Percentiles rank a stretch among this genome's conserved stretches.
Evolutionary conservation across 2,329 filamentous ascomycete species (phyloP).

Genomic region (Talaromyces sp.): DNA sequence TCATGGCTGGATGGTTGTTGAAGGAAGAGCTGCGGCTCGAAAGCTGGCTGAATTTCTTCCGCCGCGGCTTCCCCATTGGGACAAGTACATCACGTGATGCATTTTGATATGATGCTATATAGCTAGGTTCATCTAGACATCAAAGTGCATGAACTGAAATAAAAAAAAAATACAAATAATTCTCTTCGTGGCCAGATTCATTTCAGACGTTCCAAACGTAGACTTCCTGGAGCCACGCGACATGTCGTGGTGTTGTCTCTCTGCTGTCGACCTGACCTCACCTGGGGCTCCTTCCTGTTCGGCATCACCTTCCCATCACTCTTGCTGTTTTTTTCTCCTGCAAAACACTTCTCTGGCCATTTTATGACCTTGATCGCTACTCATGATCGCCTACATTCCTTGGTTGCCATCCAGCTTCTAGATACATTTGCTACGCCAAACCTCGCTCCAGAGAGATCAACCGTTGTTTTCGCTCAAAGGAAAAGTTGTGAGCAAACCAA

Average conservation of each 20-base stretch:
- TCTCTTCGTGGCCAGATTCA: neutral
- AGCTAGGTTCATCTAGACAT: neutral
- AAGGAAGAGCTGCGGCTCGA: constrained; percentile 19
- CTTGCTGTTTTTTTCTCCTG: neutral
- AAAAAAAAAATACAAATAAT: neutral
- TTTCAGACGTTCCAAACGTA: neutral
- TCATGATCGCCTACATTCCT: neutral
- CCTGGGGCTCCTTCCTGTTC: constrained; percentile 7
- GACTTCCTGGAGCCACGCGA: neutral
- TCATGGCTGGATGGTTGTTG: constrained; percentile 44
- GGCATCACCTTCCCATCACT: constrained; percentile 5
- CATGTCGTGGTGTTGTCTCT: neutral
- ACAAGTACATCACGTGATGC: constrained; percentile 7
- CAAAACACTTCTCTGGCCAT: neutral
- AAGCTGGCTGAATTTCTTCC: constrained; percentile 28
- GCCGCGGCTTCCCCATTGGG: constrained; percentile 7
- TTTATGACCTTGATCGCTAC: neutral
- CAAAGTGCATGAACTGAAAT: neutral
- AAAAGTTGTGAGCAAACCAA: neutral
- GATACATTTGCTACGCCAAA: neutral
- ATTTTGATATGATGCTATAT: neutral
- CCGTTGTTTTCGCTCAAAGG: neutral
- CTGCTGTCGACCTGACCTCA: neutral
- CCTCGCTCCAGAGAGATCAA: neutral
- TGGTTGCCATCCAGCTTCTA: neutral